These are phyloP conservation scores for Tylopilus sp. DNA, from an alignment of 768 basidiomycete genomes.

Conservation along the genomic window DNA sequence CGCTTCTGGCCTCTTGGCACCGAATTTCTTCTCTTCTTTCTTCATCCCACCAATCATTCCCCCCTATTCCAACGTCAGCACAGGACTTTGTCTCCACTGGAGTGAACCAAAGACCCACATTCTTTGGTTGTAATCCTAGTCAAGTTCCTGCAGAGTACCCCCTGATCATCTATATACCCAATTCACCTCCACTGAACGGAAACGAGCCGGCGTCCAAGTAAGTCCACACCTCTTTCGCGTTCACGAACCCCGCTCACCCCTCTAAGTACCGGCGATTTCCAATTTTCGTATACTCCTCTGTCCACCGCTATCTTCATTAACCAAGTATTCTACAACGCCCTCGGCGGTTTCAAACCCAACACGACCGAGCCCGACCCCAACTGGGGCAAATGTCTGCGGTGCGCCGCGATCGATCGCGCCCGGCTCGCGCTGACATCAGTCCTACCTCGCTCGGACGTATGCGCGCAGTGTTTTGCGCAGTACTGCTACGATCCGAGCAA, in stretches of 20 bases:
- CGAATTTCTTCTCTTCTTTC: constrained; percentile 44
- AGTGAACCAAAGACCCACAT: constrained; percentile 65
- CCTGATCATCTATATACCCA: constrained; percentile 72
- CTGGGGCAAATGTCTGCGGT: constrained; percentile 57
- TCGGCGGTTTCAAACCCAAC: constrained; percentile 60
- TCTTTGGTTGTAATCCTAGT: constrained; percentile 72
- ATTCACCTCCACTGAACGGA: constrained; percentile 65
- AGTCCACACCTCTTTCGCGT: constrained; percentile 5
- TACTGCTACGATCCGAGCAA: constrained; percentile 55
- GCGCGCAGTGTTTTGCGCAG: constrained; percentile 59
- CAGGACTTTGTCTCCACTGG: constrained; percentile 56
- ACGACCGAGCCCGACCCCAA: constrained; percentile 51
- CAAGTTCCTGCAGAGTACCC: constrained; percentile 54
- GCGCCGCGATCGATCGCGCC: constrained; percentile 58
- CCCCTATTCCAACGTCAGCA: constrained; percentile 53
- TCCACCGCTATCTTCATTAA: constrained; percentile 58
- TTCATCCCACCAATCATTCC: constrained; percentile 56
- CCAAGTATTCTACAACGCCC: constrained; percentile 53
- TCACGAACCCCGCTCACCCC: not conserved
- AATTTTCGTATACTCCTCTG: constrained; percentile 53
- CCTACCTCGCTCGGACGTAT: constrained; percentile 40
- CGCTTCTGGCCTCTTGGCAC: constrained; percentile 41
- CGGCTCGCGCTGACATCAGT: constrained; percentile 38
- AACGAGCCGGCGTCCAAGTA: constrained; percentile 65
- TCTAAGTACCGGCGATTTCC: constrained; percentile 52